Evolutionary conservation across 1,284 basidiomycete species (phyloP).

Genomic region (Heterobasidion parviporum): DNA sequence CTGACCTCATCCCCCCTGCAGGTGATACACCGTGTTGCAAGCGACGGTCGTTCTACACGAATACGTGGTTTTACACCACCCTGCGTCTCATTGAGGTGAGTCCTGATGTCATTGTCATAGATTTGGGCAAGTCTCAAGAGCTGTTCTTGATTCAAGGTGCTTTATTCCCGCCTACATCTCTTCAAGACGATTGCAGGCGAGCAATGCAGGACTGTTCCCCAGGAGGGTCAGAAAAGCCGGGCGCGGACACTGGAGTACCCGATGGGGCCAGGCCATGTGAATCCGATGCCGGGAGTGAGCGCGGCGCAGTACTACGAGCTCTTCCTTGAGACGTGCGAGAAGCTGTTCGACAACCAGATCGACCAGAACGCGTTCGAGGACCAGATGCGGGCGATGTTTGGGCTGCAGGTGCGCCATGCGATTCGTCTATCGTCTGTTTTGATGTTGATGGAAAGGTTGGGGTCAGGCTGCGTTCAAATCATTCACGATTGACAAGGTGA

Average conservation of each 20-base stretch:
- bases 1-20: background rate
- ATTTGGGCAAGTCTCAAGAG: background rate
- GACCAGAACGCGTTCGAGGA: constrained; percentile 88
- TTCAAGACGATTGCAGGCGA: constrained; percentile 71
- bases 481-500: constrained; percentile 91
- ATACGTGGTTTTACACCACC: constrained; percentile 83
- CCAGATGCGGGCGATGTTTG: constrained; percentile 86
- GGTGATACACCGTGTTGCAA: constrained; percentile 1
- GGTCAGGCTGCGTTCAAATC: constrained; percentile 69
- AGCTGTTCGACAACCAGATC: constrained; percentile 87
- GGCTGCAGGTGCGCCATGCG: constrained; percentile 48
- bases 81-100: constrained; percentile 77
- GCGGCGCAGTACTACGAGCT: constrained; percentile 73
- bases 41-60: constrained; percentile 74
- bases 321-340: constrained; percentile 82
- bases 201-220: background rate
- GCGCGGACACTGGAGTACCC: background rate
- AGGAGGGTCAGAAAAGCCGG: background rate
- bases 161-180: constrained; percentile 78
- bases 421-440: too few species aligned
- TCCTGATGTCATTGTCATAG: background rate
- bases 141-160: constrained; percentile 39
- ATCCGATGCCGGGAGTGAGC: constrained; percentile 10
- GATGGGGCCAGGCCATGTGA: background rate
- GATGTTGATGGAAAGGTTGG: background rate